Evolutionary conservation across 2,329 filamentous ascomycete species (phyloP).

Genomic region (Thermoascus crustaceus): DNA sequence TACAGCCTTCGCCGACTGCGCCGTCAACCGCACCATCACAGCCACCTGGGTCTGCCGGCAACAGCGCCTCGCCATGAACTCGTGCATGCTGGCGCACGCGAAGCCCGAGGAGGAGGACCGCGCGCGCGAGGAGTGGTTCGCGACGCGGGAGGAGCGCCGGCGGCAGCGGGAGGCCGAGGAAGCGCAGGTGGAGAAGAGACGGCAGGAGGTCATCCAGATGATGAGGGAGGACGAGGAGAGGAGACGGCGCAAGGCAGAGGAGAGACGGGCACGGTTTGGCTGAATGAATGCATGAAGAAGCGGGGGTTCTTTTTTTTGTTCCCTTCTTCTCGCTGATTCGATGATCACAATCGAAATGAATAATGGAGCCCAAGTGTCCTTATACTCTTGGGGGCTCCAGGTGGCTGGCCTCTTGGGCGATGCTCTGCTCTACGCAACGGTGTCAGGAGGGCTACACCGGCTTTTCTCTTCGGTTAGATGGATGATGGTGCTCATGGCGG

Average conservation of each 20-base stretch:
- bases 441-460: too few relatives aligned
- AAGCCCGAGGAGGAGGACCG: slow-evolving; percentile 78
- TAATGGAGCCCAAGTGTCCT: too few relatives aligned
- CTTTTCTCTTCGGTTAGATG: too few relatives aligned
- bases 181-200: slow-evolving; percentile 28
- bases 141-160: slow-evolving; percentile 61
- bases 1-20: slow-evolving; percentile 84
- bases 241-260: slow-evolving; percentile 6
- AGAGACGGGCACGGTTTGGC: slow-evolving; percentile 2
- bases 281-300: slow-evolving; percentile 3
- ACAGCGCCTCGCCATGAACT: slow-evolving; percentile 80
- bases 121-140: slow-evolving; percentile 91
- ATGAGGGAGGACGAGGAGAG: slow-evolving; percentile 32
- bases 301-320: slow-evolving; percentile 10
- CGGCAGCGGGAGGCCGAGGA: slow-evolving; percentile 58
- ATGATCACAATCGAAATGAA: too few relatives aligned
- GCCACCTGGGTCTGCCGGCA: slow-evolving; percentile 78
- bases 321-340: too few relatives aligned
- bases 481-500: too few relatives aligned
- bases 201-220: slow-evolving; percentile 34
- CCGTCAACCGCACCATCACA: slow-evolving; percentile 73
- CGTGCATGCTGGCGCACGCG: slow-evolving; percentile 81
- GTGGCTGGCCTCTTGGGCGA: too few relatives aligned
- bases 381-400: too few relatives aligned
- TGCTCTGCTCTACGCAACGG: too few relatives aligned